Evolutionary conservation across 2,329 filamentous ascomycete species (phyloP).

Genomic region (Cercospora zeae-maydis): DNA sequence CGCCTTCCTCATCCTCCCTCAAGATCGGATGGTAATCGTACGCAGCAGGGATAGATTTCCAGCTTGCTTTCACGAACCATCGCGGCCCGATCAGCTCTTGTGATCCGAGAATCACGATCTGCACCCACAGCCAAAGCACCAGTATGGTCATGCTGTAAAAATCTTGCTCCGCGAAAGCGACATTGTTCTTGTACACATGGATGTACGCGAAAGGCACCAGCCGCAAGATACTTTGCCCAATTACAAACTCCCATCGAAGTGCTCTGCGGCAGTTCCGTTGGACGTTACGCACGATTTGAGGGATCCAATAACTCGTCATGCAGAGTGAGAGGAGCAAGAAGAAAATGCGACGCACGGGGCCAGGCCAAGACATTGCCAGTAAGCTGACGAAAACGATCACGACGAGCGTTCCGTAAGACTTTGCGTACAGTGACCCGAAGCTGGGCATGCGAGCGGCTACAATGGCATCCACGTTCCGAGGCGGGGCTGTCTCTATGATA

Average conservation of each 20-base stretch:
- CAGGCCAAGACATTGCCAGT: conserved; percentile 57
- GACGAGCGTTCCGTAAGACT: conserved; percentile 60
- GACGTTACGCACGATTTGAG: conserved; percentile 87
- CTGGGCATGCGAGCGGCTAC: conserved; percentile 28
- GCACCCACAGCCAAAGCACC: conserved; percentile 79
- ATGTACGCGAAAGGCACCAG: conserved; percentile 82
- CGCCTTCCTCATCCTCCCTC: conserved; percentile 77
- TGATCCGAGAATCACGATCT: conserved; percentile 71
- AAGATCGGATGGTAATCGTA: conserved; percentile 96
- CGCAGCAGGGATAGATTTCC: conserved; percentile 56
- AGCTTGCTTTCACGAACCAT: conserved; percentile 72
- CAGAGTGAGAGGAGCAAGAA: conserved; percentile 62
- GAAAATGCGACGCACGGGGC: conserved; percentile 52
- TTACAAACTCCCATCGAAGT: conserved; percentile 84
- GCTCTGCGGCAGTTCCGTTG: conserved; percentile 88
- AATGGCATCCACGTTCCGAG: conserved; percentile 16
- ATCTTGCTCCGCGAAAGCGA: conserved; percentile 73
- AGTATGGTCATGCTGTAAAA: conserved; percentile 61
- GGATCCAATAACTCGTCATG: conserved; percentile 88
- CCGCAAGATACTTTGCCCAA: conserved; percentile 76
- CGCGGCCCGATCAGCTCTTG: conserved; percentile 85
- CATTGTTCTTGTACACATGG: conserved; percentile 72
- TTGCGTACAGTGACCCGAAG: conserved; percentile 58
- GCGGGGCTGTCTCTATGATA: conserved; percentile 39
- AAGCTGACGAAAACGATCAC: conserved; percentile 57